phyloP scores from a whole-genome alignment of 805 yeast genomes.

The Wickerhamomyces rabaulensis region DNA sequence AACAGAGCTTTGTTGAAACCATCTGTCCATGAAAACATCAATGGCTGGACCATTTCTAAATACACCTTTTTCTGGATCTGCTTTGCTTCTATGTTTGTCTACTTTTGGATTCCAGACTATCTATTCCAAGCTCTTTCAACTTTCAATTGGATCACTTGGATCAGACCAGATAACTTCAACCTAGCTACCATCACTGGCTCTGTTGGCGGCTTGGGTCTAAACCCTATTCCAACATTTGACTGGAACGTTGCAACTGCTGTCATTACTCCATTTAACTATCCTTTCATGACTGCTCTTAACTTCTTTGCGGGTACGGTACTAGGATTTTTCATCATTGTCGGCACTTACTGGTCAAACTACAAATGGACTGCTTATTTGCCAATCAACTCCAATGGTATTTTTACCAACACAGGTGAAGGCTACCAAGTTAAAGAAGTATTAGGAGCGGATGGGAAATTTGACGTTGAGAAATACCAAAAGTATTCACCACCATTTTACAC shows the following conservation, averaged over 20 bases:
- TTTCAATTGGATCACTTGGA: conserved; percentile 58
- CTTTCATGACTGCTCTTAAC: conserved; percentile 34
- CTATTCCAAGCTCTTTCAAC: conserved; percentile 36
- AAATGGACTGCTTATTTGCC: conserved; percentile 35
- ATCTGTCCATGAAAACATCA: conserved; percentile 27
- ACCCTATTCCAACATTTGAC: conserved; percentile 50
- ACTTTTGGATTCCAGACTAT: conserved; percentile 42
- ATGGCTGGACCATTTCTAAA: conserved; percentile 31
- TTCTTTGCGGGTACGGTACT: conserved; percentile 29
- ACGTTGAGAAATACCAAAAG: conserved; percentile 38
- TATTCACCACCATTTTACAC: conserved; percentile 64
- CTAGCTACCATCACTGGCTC: conserved; percentile 47
- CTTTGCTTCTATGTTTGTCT: conserved; percentile 31
- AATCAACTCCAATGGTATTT: conserved; percentile 43
- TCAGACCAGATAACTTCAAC: conserved; percentile 42
- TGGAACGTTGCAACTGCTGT: conserved; percentile 37
- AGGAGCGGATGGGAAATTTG: conserved; percentile 35
- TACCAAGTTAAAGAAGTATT: conserved; percentile 45
- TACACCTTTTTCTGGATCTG: conserved; percentile 30
- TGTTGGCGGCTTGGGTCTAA: conserved; percentile 44
- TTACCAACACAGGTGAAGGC: conserved; percentile 43
- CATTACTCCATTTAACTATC: conserved; percentile 34
- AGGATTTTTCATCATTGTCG: conserved; percentile 29
- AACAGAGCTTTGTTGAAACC: conserved; percentile 40
- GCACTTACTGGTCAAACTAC: conserved; percentile 35